Percentiles rank a stretch among this genome's conserved stretches.
Evolutionary conservation across 108 stramenopile species (phyloP).

Genomic region (Stephanodiscus minutulus): DNA sequence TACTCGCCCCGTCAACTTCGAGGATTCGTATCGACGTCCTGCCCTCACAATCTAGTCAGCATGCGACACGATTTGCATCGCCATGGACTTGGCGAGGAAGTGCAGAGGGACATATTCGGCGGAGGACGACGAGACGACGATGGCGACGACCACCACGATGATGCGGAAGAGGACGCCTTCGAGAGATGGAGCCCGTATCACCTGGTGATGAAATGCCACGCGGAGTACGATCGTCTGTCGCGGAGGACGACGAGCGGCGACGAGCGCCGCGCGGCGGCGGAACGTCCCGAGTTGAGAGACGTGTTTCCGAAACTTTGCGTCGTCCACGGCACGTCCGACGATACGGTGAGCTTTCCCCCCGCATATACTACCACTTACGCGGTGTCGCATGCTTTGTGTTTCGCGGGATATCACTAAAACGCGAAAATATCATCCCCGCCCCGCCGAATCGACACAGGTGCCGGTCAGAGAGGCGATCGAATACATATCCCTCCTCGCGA

Average conservation of each 20-base stretch:
- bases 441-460: constrained; percentile 18
- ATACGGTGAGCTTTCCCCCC: constrained; percentile 37
- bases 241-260: neutral
- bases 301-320: constrained; percentile 54
- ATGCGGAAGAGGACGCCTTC: constrained; percentile 25
- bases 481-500: constrained; percentile 38
- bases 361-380: neutral
- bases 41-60: constrained; percentile 52
- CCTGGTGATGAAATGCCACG: constrained; percentile 39
- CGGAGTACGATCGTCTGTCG: constrained; percentile 9
- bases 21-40: constrained; percentile 57
- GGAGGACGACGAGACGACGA: constrained; percentile 7
- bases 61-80: constrained; percentile 51
- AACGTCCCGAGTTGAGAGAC: constrained; percentile 19
- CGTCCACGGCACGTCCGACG: constrained; percentile 57
- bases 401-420: neutral
- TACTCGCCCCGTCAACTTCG: constrained; percentile 31
- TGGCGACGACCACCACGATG: neutral
- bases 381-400: no score
- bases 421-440: neutral
- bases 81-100: constrained; percentile 47
- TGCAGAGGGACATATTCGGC: constrained; percentile 55
- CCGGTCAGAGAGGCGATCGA: constrained; percentile 47
- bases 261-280: neutral
- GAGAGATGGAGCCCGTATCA: constrained; percentile 41